phyloP scores from a whole-genome alignment of 345 rosid genomes.

The Eucalyptus grandis region DNA sequence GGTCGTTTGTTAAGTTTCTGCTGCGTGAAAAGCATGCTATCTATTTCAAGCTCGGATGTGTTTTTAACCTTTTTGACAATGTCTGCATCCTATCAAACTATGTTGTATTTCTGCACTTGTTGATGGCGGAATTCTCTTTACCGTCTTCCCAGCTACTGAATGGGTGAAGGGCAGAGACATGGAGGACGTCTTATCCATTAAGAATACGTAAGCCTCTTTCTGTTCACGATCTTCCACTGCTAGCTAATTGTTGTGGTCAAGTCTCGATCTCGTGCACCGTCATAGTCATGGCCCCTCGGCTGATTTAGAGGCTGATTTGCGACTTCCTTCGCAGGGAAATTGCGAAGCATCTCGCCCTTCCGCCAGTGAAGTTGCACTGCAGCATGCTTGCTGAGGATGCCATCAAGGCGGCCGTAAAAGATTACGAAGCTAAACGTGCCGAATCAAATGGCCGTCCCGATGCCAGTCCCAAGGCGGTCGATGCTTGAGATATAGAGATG shows the following conservation, averaged over 20 bases:
- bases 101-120: neutral
- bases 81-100: neutral
- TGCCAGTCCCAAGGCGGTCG: neutral
- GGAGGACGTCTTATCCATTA: constrained; percentile 83
- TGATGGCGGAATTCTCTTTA: neutral
- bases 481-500: neutral
- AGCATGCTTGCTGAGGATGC: constrained; percentile 99
- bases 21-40: neutral
- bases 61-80: neutral
- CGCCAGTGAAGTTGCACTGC: constrained; percentile 98
- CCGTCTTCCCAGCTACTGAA: constrained; percentile 58
- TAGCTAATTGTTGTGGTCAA: neutral
- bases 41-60: neutral
- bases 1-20: neutral
- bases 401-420: constrained; percentile 93
- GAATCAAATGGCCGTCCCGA: neutral
- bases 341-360: constrained; percentile 95
- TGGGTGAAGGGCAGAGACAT: constrained; percentile 96
- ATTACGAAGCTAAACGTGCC: constrained; percentile 55
- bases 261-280: neutral
- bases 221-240: neutral
- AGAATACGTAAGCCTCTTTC: constrained; percentile 62
- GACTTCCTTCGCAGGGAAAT: constrained; percentile 41
- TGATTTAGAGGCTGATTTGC: neutral
- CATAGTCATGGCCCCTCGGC: neutral